A percentile compares a stretch with the other conserved stretches of the same genome.
phyloP scores from a whole-genome alignment of 768 basidiomycete genomes.

The Lactifluus echinatus region DNA sequence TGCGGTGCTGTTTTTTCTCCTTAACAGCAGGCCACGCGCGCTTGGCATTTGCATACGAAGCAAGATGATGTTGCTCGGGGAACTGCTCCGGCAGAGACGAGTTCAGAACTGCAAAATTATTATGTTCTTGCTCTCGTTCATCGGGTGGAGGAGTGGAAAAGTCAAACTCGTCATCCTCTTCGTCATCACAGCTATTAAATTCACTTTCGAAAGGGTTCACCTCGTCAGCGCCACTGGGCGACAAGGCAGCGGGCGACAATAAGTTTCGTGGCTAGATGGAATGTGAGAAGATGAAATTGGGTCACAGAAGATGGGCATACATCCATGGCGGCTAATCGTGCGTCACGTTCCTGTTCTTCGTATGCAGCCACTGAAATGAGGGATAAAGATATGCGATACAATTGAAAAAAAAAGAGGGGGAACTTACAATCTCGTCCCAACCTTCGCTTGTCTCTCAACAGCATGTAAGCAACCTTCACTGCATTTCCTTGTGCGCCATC shows the following conservation, averaged over 20 bases:
- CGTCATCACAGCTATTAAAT: conserved; percentile 44
- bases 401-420: neutral
- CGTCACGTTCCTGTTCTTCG: conserved; percentile 82
- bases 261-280: conserved; percentile 54
- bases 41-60: conserved; percentile 53
- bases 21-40: conserved; percentile 36
- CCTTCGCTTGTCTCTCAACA: conserved; percentile 81
- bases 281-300: conserved; percentile 2
- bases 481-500: conserved; percentile 85
- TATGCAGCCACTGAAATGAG: conserved; percentile 51
- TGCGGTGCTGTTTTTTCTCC: conserved; percentile 65
- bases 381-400: conserved; percentile 17
- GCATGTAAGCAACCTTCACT: conserved; percentile 93
- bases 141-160: conserved; percentile 34
- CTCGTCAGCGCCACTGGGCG: conserved; percentile 55
- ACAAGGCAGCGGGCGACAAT: conserved; percentile 57
- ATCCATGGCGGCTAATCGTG: conserved; percentile 70
- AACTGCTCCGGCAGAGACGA: conserved; percentile 64
- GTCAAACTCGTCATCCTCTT: conserved; percentile 48
- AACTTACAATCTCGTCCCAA: conserved; percentile 76
- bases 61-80: conserved; percentile 61
- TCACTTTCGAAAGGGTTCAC: conserved; percentile 78
- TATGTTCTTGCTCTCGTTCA: conserved; percentile 35
- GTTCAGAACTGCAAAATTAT: conserved; percentile 82
- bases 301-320: conserved; percentile 36